phyloP scores from a whole-genome alignment of 192 early-diverging fungal species.

The Hyaloraphidium curvatum region DNA sequence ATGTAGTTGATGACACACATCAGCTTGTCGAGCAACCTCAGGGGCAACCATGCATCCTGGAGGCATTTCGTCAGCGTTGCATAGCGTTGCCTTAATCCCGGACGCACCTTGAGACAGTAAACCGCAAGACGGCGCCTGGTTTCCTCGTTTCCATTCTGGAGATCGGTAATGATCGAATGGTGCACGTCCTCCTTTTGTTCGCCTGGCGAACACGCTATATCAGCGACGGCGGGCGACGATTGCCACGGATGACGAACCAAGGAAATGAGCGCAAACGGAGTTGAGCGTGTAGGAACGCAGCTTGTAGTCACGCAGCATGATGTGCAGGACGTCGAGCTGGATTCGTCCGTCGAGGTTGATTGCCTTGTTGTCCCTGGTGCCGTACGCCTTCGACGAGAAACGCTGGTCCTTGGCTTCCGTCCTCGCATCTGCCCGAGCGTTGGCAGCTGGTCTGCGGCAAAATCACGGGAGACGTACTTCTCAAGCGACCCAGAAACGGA shows the following conservation, averaged over 20 bases:
- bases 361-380: constrained; percentile 74
- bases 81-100: constrained; percentile 3
- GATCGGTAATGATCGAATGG: constrained; percentile 91
- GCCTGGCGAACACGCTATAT: constrained; percentile 17
- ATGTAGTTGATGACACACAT: constrained; percentile 94
- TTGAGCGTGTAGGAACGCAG: constrained; percentile 89
- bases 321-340: constrained; percentile 79
- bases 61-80: neutral
- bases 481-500: constrained; percentile 56
- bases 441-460: neutral
- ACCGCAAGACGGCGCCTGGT: constrained; percentile 84
- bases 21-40: constrained; percentile 86
- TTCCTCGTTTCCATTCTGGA: constrained; percentile 89
- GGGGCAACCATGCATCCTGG: constrained; percentile 79
- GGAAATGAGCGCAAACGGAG: constrained; percentile 84
- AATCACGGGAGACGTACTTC: neutral
- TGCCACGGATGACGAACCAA: constrained; percentile 27
- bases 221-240: neutral
- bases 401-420: constrained; percentile 57
- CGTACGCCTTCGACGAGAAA: constrained; percentile 86
- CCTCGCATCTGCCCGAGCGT: constrained; percentile 14
- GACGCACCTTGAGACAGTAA: constrained; percentile 72
- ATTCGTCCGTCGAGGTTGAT: constrained; percentile 83
- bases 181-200: constrained; percentile 99
- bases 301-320: constrained; percentile 92